These are phyloP conservation scores for Yarrowia alimentaria DNA, from an alignment of 805 yeast species.

Conservation along the genomic window DNA sequence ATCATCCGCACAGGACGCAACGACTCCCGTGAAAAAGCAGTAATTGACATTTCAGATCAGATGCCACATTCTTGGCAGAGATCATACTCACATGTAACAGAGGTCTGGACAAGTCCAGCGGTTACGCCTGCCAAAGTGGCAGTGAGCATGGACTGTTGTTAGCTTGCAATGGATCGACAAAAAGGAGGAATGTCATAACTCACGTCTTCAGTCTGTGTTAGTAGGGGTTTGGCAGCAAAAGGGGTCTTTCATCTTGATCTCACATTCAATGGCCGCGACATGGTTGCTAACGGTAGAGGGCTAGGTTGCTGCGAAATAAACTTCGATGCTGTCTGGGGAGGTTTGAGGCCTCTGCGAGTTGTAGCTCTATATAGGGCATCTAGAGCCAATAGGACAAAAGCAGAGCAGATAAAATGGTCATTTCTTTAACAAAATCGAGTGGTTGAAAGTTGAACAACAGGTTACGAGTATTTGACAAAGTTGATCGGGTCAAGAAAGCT, in stretches of 20 bases:
- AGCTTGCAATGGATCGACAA: neutral
- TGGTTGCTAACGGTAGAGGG: slow-evolving; percentile 13
- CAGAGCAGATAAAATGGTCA: too few species aligned
- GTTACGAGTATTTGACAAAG: too few species aligned
- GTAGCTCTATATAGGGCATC: neutral
- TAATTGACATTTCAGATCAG: too few species aligned
- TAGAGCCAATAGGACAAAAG: too few species aligned
- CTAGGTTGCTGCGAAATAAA: slow-evolving; percentile 25
- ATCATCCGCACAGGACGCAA: too few species aligned
- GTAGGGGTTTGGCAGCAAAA: too few species aligned
- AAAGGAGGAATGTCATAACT: slow-evolving; percentile 3
- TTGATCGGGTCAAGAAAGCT: too few species aligned
- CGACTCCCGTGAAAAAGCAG: too few species aligned
- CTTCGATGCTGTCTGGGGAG: slow-evolving; percentile 7
- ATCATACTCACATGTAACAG: slow-evolving; percentile 41
- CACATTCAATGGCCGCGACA: slow-evolving; percentile 28
- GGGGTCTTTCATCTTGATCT: slow-evolving; percentile 9
- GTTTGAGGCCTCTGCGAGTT: neutral
- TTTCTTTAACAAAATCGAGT: too few species aligned
- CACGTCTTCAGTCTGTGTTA: slow-evolving; percentile 27
- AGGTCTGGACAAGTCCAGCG: slow-evolving; percentile 42
- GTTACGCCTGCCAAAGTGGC: slow-evolving; percentile 42
- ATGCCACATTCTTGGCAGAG: too few species aligned
- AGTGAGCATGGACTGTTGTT: slow-evolving; percentile 37
- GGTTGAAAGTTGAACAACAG: too few species aligned